Evolutionary conservation across 257 asterid genomes (phyloP), one percentile per base, ranked within the genome.

Genomic region (Scutellaria barbata): DNA sequence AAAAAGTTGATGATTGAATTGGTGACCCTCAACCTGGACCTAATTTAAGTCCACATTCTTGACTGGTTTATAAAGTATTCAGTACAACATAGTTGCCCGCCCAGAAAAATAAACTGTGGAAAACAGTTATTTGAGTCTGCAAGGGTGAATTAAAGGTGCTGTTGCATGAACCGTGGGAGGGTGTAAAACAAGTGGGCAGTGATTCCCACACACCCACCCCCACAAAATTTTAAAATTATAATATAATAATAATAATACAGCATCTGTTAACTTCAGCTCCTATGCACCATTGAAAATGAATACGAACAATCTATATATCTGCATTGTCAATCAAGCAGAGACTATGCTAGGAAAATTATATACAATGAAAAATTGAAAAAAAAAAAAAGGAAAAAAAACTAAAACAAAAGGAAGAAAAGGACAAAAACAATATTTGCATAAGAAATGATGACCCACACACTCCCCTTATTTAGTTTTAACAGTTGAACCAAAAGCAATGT

Each of bases 401-500:
- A 22, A 22, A 22, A 22, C 25, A 22, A 22, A 39, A 64, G 33
- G 33, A 39, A 51, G 22, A 65, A 30, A 63, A 42, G 33, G 11
- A 35, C 18, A 56, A 25, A 37, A 30, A 42, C 62, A 71, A 71
- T 50, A 40, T 5, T 50, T 13, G 33, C 35, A 30, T 30, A 30
- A 45, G 14, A 20, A 63, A 41, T 3, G 53, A 74, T 62, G 54
- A 30, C 11, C 57, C 16, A 12, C 17, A 55, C 56, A 68, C 52
- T 65, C 78, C 47, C 62, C 55, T 30, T 35, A 70, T 45, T 52
- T 42, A 39, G 65, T 45, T 20, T 39, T 41, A 55, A 63, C 45
- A 62, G 8, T 42, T 35, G 8, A 71, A 64, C 39, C 51, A 42
- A 69, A 77, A 65, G 48, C 59, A 73, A 57, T 69, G 77, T 48